Base-by-base conservation (phyloP, 2,329 filamentous ascomycete species). In the Fusarium sp. region DNA sequence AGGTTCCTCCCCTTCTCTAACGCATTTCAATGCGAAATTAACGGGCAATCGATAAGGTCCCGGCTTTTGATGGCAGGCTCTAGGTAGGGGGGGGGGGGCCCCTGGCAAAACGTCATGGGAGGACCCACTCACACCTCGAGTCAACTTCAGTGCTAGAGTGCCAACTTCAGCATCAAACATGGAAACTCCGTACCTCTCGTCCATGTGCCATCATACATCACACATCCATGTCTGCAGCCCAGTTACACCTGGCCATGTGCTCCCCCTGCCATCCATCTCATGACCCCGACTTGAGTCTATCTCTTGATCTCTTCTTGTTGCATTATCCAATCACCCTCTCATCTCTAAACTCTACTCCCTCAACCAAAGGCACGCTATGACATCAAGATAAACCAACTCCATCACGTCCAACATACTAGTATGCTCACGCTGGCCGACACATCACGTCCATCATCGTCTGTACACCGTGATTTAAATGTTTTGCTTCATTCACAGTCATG, bases 81-180 rank as follows among this genome's bases (percentile, higher is more conserved):
- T 11, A 31, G 27, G 44, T 51, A 29, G 46, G 46, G 38, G 57
- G 38, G 24, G 46, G 46, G 38, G 57, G 38, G 24, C 57, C 71
- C 71, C 71, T 68, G 62, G 49, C 56, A 33, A 46, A 68, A 72
- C 71, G 71, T 73, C 71, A 74, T 74, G 51, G 46, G 38, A n/a
- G 9, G 40, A 16, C 51, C 71, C 71, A 73, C 67, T 35, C 71
- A 59, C 62, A 68, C 63, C 29, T 42, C 44, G 46, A 51, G 46
- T 36, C 27, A 33, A 40, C 31, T 33, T 33, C 31, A 33, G 10
- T 33, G 31, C 31, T 11, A 33, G 11, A 11, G 31, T 24, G 24
- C 24, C 24, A 33, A 33, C 31, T 22, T 38, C 40, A 22, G 10
- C n/a, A 20, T 20, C 36, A 29, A 29, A 29, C 31, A n/a, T n/a